These are phyloP conservation scores for Singerocomus rubriflavus DNA, from an alignment of 1,284 basidiomycete genomes.

Conservation along the genomic window DNA sequence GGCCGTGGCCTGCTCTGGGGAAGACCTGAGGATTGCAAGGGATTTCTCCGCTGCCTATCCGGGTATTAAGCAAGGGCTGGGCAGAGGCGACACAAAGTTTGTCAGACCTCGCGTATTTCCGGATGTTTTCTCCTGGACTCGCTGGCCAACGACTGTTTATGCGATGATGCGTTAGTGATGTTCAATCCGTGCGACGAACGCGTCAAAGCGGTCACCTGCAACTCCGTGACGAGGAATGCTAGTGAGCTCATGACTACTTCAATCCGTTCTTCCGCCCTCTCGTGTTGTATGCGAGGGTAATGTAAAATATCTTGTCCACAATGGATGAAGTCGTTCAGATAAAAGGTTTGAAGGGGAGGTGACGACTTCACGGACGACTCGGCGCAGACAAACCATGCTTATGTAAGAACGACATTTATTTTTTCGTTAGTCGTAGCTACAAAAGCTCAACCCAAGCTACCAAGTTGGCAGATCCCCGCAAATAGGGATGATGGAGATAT, in stretches of 20 bases:
- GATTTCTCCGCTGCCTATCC: constrained; percentile 81
- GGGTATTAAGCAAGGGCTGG: constrained; percentile 2
- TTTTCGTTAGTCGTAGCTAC: too few species aligned
- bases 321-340: not conserved
- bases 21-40: constrained; percentile 70
- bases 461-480: too few species aligned
- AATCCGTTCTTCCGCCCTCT: not conserved
- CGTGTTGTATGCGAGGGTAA: not conserved
- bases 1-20: constrained; percentile 65
- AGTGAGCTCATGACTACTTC: constrained; percentile 47
- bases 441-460: too few species aligned
- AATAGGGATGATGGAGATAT: not conserved
- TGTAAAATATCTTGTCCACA: not conserved
- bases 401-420: not conserved
- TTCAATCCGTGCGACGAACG: not conserved
- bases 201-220: constrained; percentile 39
- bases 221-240: constrained; percentile 51
- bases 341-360: not conserved
- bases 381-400: constrained; percentile 5
- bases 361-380: not conserved
- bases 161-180: constrained; percentile 8
- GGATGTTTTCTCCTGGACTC: constrained; percentile 77
- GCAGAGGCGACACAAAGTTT: not conserved
- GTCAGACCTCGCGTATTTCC: constrained; percentile 73
- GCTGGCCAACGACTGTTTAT: constrained; percentile 67